Evolutionary conservation across 148 eudicot species (phyloP).

Genomic region (Persicaria maculosa): DNA sequence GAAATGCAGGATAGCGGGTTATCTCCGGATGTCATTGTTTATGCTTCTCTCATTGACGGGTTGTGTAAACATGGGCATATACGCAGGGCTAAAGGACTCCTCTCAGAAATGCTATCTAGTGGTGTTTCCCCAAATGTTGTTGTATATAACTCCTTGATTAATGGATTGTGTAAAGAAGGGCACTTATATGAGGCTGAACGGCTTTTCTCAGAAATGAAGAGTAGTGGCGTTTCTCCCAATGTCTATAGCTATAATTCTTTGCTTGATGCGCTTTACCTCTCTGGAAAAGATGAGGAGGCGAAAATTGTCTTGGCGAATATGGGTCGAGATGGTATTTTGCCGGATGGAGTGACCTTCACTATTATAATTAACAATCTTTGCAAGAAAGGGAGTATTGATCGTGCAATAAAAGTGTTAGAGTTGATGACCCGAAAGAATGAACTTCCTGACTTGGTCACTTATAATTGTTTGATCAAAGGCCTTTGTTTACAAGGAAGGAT

Average conservation of each 20-base stretch:
- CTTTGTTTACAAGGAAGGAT: constrained; percentile 4
- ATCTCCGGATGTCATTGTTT: constrained; percentile 21
- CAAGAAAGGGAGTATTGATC: constrained; percentile 14
- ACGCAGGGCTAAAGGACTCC: neutral
- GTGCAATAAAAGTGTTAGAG: constrained; percentile 10
- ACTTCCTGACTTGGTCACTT: neutral
- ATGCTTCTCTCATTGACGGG: constrained; percentile 21
- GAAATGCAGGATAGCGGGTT: constrained; percentile 13
- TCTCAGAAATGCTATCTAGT: neutral
- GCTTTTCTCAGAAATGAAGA: neutral
- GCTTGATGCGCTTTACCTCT: constrained; percentile 17
- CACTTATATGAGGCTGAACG: neutral
- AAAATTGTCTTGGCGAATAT: neutral
- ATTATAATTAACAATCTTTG: constrained; percentile 14
- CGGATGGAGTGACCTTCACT: neutral
- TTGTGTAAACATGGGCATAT: constrained; percentile 1
- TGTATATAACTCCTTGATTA: neutral
- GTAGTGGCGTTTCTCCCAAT: neutral
- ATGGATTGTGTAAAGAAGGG: neutral
- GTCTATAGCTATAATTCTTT: neutral
- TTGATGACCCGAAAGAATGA: neutral
- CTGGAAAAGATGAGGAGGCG: constrained; percentile 16
- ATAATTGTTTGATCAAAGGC: constrained; percentile 18
- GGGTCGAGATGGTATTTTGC: constrained; percentile 11
- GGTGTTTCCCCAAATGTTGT: neutral